Conservation (phyloP, 192 early-diverging fungal genomes). For the Chytriomyces confervae region DNA sequence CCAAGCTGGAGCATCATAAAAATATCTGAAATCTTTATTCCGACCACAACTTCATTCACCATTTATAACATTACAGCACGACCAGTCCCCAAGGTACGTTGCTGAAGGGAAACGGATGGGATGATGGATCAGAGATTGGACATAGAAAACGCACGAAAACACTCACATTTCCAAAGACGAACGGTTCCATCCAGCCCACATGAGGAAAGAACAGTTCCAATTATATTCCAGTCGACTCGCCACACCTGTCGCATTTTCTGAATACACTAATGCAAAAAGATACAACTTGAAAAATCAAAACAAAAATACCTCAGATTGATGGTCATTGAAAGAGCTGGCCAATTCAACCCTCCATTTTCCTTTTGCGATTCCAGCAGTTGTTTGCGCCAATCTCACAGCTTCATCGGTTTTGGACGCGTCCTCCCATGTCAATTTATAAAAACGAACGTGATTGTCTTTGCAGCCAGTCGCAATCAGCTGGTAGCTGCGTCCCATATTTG, state of each 20-base stretch:
- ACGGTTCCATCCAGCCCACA: slow-evolving; percentile 86
- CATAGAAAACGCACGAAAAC: background rate
- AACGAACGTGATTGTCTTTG: slow-evolving; percentile 76
- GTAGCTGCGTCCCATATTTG: slow-evolving; percentile 66
- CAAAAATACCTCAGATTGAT: slow-evolving; percentile 54
- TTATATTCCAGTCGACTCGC: slow-evolving; percentile 87
- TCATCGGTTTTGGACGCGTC: slow-evolving; percentile 14
- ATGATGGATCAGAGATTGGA: background rate
- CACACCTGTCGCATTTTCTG: slow-evolving; percentile 50
- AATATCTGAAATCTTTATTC: background rate
- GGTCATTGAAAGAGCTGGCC: slow-evolving; percentile 68
- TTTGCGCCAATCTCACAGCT: background rate
- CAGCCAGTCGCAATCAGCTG: slow-evolving; percentile 84
- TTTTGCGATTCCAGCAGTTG: background rate
- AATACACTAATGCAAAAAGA: no score
- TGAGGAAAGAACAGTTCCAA: slow-evolving; percentile 77
- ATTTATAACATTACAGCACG: slow-evolving; percentile 64
- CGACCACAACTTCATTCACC: slow-evolving; percentile 45
- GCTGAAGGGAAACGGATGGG: slow-evolving; percentile 23
- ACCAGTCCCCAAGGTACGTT: slow-evolving; percentile 62
- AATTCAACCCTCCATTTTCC: slow-evolving; percentile 59
- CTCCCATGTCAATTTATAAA: slow-evolving; percentile 71
- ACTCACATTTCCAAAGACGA: slow-evolving; percentile 70
- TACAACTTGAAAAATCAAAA: no score
- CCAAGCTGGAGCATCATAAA: background rate